Conservation (phyloP, 257 asterid genomes). For the Nicotiana tomentosiformis region DNA sequence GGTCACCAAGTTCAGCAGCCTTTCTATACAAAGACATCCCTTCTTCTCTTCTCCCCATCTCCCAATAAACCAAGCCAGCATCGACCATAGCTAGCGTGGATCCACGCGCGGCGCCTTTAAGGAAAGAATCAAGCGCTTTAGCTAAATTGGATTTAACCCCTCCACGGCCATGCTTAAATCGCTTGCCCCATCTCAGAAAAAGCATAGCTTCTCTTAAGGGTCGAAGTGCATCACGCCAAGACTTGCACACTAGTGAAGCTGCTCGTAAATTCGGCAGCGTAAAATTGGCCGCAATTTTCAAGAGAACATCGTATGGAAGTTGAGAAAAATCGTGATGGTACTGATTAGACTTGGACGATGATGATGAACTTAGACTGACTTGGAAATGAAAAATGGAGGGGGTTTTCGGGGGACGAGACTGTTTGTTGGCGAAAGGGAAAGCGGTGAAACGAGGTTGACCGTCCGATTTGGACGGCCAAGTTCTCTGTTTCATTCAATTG, state of each 20-base stretch:
- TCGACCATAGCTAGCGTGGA: conserved; percentile 82
- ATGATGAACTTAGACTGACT: background rate
- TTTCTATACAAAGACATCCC: conserved; percentile 48
- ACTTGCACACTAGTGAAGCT: conserved; percentile 70
- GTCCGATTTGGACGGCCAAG: conserved; percentile 36
- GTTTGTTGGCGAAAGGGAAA: conserved; percentile 25
- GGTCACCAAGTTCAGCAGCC: conserved; percentile 75
- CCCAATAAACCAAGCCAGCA: conserved; percentile 75
- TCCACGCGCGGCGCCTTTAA: conserved; percentile 84
- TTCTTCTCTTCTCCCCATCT: conserved; percentile 48
- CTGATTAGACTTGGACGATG: background rate
- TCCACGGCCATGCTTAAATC: conserved; percentile 69
- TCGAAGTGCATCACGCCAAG: conserved; percentile 76
- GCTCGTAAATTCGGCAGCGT: conserved; percentile 42
- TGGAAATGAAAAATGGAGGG: conserved; percentile 11
- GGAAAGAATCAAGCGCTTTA: conserved; percentile 59
- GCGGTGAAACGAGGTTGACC: conserved; percentile 23
- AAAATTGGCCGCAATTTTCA: conserved; percentile 46
- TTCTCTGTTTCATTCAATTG: conserved; percentile 29
- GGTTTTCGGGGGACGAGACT: conserved; percentile 11
- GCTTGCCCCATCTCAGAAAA: conserved; percentile 54
- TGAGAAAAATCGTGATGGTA: conserved; percentile 36
- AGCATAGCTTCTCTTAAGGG: conserved; percentile 68
- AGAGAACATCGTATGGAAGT: conserved; percentile 53
- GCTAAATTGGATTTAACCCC: conserved; percentile 44